Evolutionary conservation across 2,329 filamentous ascomycete genomes (phyloP), one percentile per base, ranked within the genome.

Genomic region (Magnaporthales sp.): DNA sequence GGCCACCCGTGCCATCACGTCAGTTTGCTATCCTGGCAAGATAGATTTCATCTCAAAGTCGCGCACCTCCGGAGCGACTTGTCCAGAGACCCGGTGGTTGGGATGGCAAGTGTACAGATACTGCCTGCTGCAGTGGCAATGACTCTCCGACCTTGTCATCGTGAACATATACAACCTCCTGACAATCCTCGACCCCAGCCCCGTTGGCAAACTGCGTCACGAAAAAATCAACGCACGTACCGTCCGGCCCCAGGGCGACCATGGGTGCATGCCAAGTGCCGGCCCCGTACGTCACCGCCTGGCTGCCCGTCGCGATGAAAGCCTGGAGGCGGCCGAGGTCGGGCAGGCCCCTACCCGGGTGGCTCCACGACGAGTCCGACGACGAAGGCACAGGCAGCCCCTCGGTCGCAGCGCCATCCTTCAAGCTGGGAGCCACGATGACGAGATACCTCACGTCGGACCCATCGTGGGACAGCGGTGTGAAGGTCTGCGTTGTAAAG

Each of bases 211-310:
- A 95, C 80, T 98, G 94, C 70, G 91, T 86, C 1, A 98, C 94
- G 5, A 96, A 86, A 76, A 97, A 98, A 74, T 95, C 92, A 63
- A 97, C 81, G 24, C 88, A 83, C 29, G 80, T 78, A 1, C 78
- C 81, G 2, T 72, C 67, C 2, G 74, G 69, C 0, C 93, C 93
- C 63, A 98, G 77, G 19, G 92, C 93, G 15, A 93, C 91, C 94
- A 99, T 98, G 0, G 95, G 95, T 68, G 94, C 93, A 80, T 99
- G 95, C 86, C 94, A 99, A 66, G 93, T 97, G 5, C 92, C 95
- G 1, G 91, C 88, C 1, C 86, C 92, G 76, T 98, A 99, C 2
- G 93, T 97, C 15, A 99, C 92, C 11, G 92, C 93, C 79, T 97
- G 92, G 27, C 84, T 83, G 2, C 87, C 89, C 64, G 83, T 86